Evolutionary conservation across 2,329 filamentous ascomycete species (phyloP).

Genomic region (Cladobotryum protrusum): DNA sequence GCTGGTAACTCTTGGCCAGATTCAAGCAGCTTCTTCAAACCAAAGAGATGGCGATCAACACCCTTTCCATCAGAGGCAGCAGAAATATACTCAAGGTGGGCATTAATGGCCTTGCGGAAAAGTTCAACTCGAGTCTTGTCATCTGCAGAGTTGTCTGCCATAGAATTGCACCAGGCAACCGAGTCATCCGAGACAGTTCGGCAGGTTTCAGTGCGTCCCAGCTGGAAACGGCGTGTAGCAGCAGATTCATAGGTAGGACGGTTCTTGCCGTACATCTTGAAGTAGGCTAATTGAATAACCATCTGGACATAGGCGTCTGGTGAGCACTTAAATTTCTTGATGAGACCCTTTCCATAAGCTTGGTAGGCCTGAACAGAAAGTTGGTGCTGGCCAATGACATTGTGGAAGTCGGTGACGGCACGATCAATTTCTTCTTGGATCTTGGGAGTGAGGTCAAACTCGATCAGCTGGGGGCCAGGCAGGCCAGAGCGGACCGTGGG

Average conservation of each 20-base stretch:
- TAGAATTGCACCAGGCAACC: slow-evolving; percentile 82
- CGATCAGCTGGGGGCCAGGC: slow-evolving; percentile 69
- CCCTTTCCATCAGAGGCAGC: slow-evolving; percentile 88
- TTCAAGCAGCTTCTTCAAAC: slow-evolving; percentile 82
- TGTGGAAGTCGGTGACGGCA: slow-evolving; percentile 71
- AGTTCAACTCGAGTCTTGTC: slow-evolving; percentile 62
- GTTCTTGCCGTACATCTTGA: slow-evolving; percentile 98
- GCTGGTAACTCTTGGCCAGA: slow-evolving; percentile 74
- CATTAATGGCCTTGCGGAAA: slow-evolving; percentile 74
- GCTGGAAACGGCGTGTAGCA: slow-evolving; percentile 89
- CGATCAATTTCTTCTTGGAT: slow-evolving; percentile 72
- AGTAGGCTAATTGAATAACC: slow-evolving; percentile 96
- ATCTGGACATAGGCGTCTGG: slow-evolving; percentile 98
- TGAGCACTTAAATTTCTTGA: slow-evolving; percentile 99
- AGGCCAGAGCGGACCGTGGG: slow-evolving; percentile 73
- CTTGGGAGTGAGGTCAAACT: slow-evolving; percentile 70
- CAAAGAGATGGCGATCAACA: slow-evolving; percentile 94
- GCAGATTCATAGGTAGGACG: slow-evolving; percentile 97
- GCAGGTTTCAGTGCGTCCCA: slow-evolving; percentile 93
- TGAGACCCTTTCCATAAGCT: slow-evolving; percentile 93
- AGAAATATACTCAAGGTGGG: slow-evolving; percentile 84
- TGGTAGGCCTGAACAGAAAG: slow-evolving; percentile 93
- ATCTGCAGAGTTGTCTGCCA: slow-evolving; percentile 61
- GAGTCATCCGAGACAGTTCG: slow-evolving; percentile 86
- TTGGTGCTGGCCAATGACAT: slow-evolving; percentile 81